Evolutionary conservation across 179 eudicot species (phyloP), one percentile per base, ranked within the genome.

Genomic region (Beta macrorhiza): DNA sequence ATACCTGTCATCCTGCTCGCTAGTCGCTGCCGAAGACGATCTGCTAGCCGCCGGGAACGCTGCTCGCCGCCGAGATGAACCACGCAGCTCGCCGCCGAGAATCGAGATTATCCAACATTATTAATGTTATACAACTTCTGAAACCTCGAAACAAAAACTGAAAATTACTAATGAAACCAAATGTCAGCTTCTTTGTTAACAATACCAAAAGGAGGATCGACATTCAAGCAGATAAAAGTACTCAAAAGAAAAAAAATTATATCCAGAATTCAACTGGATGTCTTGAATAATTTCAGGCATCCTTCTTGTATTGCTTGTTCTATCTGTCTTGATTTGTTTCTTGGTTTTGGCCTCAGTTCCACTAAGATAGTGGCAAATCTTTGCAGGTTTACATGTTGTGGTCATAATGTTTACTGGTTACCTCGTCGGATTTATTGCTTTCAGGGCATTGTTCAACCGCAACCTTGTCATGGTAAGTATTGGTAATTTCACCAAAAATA

Each of bases 361-460:
- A 58, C 78, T 83, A 32, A 71, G 45, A 51, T 75, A 44, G 17
- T 29, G 75, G 57, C 70, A 8, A 67, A 9, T 25, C 71, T 67
- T 82, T 79, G 80, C 97, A 93, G 98, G 98, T 79, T 80, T 96
- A 71, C 99, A 96, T 89, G 99, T 94, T 22, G 87, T 87, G 71
- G 85, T 96, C 62, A 89, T 87, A 42, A 96, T 93, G 99, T 93
- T 93, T 75, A 91, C 96, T 6, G 94, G 99, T 76, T 92, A 89
- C 85, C 86, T 96, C 82, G 85, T 96, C 75, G 99, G 99, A 80
- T 90, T 88, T 85, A 87, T 90, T 73, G 91, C 97, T 56, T 96
- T 96, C 87, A 90, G 97, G 80, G 99, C 99, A 16, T 86, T 96
- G 84, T 96, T 96, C 59, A 81, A 88, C 86, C 91, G 87, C 71